These are phyloP conservation scores for Hypsizygus marmoreus DNA, from an alignment of 768 basidiomycete species.

Conservation along the genomic window DNA sequence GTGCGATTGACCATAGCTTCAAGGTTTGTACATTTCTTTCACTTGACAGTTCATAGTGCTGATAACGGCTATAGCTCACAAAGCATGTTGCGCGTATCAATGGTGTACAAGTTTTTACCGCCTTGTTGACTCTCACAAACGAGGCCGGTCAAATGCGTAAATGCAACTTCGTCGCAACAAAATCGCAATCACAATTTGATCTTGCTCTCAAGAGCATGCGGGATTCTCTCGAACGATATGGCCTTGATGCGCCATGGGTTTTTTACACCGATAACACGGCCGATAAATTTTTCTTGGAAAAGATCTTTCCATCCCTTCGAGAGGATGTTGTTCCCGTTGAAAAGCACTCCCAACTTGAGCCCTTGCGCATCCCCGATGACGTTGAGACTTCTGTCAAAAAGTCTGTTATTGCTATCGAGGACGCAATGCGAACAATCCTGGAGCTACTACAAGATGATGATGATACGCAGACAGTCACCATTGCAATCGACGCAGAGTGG, in stretches of 20 bases:
- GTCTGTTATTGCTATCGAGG: constrained; percentile 14
- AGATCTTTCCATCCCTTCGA: constrained; percentile 16
- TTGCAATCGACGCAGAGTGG: constrained; percentile 26
- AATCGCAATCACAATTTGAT: constrained; percentile 32
- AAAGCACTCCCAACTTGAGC: constrained; percentile 18
- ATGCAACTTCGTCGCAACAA: constrained; percentile 28
- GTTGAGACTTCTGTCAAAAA: constrained; percentile 15
- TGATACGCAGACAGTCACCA: constrained; percentile 6
- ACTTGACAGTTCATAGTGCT: background rate
- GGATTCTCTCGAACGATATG: constrained; percentile 26
- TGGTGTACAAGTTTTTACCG: constrained; percentile 26
- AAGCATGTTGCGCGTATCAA: constrained; percentile 27
- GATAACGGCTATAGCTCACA: constrained; percentile 17
- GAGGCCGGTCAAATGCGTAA: constrained; percentile 26
- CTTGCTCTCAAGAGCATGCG: constrained; percentile 22
- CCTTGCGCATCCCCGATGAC: constrained; percentile 16
- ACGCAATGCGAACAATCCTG: constrained; percentile 20
- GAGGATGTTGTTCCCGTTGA: constrained; percentile 19
- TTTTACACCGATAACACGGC: constrained; percentile 32
- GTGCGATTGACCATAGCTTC: constrained; percentile 27
- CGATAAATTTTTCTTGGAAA: constrained; percentile 21
- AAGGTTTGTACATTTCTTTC: constrained; percentile 18
- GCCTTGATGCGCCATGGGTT: constrained; percentile 23
- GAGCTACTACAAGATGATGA: constrained; percentile 19
- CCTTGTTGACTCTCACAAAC: constrained; percentile 27